Evolutionary conservation across 192 early-diverging fungal species (phyloP), one percentile per base, ranked within the genome.

Genomic region (Geosiphon pyriformis): DNA sequence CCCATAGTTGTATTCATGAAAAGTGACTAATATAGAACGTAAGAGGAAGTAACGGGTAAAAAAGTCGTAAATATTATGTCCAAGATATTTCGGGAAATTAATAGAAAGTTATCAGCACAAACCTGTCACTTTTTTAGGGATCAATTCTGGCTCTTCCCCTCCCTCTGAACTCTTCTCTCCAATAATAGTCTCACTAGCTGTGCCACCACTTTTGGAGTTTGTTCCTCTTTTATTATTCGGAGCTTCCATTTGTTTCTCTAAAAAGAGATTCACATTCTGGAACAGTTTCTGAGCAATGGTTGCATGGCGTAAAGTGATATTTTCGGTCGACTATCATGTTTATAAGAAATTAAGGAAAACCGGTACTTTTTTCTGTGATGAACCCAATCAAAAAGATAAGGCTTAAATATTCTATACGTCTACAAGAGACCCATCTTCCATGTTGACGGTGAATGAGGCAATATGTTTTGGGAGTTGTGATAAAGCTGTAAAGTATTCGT

Each of bases 401-500:
- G 20, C 11, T 3, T 23, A 59, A 37, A 7, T 63, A 49, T 37
- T n/a, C n/a, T n/a, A n/a, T 54, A 65, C 63, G 20, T 65, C 51
- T 35, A 65, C 17, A 15, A 65, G 23, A 10, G 3, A 0, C 18
- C 63, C 63, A 65, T 54, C 32, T 30, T 65, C 63, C 22, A 51
- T 32, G 17, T 35, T 65, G 25, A 51, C 63, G 15, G 63, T 65
- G 31, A 65, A 65, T 35, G 63, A 65, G 22, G 49, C 49, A 53
- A 35, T 35, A 53, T 65, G 63, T 17, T 65, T 37, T 20, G 48
- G 0, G 15, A 65, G 32, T 65, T 52, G n/a, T 53, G 48, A 51
- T 1, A 65, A 34, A 1, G 63, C 33, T 0, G 10, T 17, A 10
- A 63, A 50, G 51, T 63, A 50, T 51, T 48, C 29, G 48, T 63